Percentiles rank a stretch among this genome's conserved stretches.
phyloP scores from a whole-genome alignment of 768 basidiomycete species.

The Pulveroboletus sp. region DNA sequence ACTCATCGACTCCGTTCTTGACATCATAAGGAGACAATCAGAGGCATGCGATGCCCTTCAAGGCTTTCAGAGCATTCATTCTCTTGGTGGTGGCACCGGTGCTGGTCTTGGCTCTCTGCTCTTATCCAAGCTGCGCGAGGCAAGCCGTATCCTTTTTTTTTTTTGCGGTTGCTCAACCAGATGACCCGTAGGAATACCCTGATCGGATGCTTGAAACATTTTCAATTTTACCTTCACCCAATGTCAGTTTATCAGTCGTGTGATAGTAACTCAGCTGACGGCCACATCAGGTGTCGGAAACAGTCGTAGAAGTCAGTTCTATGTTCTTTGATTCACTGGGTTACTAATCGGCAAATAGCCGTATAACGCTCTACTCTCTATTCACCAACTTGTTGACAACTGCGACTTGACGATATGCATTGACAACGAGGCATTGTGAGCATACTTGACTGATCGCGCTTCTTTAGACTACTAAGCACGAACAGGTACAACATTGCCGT shows the following conservation, averaged over 20 bases:
- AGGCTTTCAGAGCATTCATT: conserved; percentile 87
- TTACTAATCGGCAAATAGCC: conserved; percentile 40
- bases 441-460: neutral
- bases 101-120: conserved; percentile 80
- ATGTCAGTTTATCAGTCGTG: conserved; percentile 31
- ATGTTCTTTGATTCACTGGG: neutral
- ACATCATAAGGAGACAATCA: conserved; percentile 72
- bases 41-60: conserved; percentile 84
- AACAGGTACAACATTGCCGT: conserved; percentile 68
- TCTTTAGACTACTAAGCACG: neutral
- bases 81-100: conserved; percentile 89
- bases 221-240: conserved; percentile 51
- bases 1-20: conserved; percentile 82
- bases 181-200: conserved; percentile 49
- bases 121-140: conserved; percentile 79
- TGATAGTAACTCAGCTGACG: conserved; percentile 10
- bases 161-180: neutral
- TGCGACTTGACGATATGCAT: conserved; percentile 80
- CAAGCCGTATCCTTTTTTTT: conserved; percentile 24
- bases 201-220: conserved; percentile 50
- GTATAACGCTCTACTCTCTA: conserved; percentile 79
- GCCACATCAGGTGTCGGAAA: conserved; percentile 38
- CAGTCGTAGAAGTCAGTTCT: conserved; percentile 45
- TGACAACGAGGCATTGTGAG: conserved; percentile 83
- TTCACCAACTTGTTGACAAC: conserved; percentile 87